These are phyloP conservation scores for Aspergillus leporis DNA, from an alignment of 495 filamentous ascomycete species.

Conservation along the genomic window DNA sequence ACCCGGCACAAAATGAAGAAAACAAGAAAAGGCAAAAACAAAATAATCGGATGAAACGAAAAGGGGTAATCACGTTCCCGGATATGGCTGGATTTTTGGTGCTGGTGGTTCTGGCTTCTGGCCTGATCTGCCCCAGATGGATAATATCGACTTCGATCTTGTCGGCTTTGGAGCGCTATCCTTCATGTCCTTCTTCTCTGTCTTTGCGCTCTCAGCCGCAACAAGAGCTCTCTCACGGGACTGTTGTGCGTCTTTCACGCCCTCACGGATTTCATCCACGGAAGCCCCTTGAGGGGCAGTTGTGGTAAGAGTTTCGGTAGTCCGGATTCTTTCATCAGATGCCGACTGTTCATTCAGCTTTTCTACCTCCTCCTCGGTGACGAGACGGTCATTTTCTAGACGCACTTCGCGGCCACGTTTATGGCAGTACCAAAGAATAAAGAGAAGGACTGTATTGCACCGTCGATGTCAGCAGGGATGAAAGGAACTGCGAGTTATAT, in stretches of 20 bases:
- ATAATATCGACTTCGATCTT: conserved; percentile 36
- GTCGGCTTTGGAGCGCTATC: conserved; percentile 22
- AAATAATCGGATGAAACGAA: not conserved
- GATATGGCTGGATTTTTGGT: conserved; percentile 39
- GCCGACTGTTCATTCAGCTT: conserved; percentile 40
- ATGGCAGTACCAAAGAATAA: conserved; percentile 96
- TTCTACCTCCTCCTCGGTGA: conserved; percentile 50
- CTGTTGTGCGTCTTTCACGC: conserved; percentile 40
- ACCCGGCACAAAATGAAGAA: not conserved
- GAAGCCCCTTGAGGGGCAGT: conserved; percentile 49
- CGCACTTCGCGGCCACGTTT: conserved; percentile 86
- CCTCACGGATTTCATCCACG: conserved; percentile 40
- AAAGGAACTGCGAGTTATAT: conserved; percentile 9
- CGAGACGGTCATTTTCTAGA: conserved; percentile 66
- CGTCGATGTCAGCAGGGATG: not conserved
- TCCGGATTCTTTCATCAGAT: conserved; percentile 34
- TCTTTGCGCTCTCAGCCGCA: conserved; percentile 7
- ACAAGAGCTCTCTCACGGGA: conserved; percentile 28
- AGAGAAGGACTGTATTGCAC: conserved; percentile 67
- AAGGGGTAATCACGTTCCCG: conserved; percentile 36
- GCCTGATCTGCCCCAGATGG: conserved; percentile 34
- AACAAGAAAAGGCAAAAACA: not conserved
- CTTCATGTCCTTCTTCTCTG: conserved; percentile 14
- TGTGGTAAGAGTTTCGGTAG: conserved; percentile 45
- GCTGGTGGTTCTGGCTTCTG: conserved; percentile 21